Percentiles rank a stretch among this genome's conserved stretches.
These are phyloP conservation scores for Dillenia turbinata DNA, from an alignment of 164 flowering plant genomes.

Conservation along the genomic window DNA sequence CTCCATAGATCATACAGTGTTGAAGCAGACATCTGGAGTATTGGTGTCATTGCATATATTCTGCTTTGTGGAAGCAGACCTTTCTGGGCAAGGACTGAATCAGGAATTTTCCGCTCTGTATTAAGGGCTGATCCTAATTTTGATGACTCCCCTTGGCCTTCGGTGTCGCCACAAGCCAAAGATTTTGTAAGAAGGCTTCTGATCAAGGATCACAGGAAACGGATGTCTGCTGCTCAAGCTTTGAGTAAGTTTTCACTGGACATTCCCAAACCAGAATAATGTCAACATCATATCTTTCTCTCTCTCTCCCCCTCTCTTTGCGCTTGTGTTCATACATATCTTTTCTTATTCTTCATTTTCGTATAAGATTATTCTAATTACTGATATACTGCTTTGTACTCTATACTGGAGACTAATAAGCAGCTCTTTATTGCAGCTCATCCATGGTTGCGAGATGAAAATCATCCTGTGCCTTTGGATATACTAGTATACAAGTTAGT, in stretches of 20 bases:
- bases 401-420: neutral
- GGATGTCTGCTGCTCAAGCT: constrained; percentile 81
- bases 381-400: too few species aligned
- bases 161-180: constrained; percentile 55
- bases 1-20: constrained; percentile 62
- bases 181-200: constrained; percentile 70
- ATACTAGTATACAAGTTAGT: constrained; percentile 70
- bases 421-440: constrained; percentile 59
- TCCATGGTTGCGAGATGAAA: constrained; percentile 82
- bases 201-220: constrained; percentile 67
- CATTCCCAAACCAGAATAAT: too few species aligned
- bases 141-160: constrained; percentile 67
- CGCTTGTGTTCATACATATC: too few species aligned
- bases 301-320: too few species aligned
- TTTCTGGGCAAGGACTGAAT: constrained; percentile 73
- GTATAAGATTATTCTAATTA: too few species aligned
- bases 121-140: constrained; percentile 71
- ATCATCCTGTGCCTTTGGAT: constrained; percentile 63
- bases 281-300: too few species aligned
- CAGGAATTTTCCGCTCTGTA: constrained; percentile 74
- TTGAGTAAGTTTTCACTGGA: constrained; percentile 35
- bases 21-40: constrained; percentile 36
- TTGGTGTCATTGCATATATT: constrained; percentile 52
- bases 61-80: constrained; percentile 76
- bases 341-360: too few species aligned